A percentile compares a stretch with the other conserved stretches of the same genome.
Conservation (phyloP, 495 filamentous ascomycete genomes). For the Pseudomonodictys pantanalensis region DNA sequence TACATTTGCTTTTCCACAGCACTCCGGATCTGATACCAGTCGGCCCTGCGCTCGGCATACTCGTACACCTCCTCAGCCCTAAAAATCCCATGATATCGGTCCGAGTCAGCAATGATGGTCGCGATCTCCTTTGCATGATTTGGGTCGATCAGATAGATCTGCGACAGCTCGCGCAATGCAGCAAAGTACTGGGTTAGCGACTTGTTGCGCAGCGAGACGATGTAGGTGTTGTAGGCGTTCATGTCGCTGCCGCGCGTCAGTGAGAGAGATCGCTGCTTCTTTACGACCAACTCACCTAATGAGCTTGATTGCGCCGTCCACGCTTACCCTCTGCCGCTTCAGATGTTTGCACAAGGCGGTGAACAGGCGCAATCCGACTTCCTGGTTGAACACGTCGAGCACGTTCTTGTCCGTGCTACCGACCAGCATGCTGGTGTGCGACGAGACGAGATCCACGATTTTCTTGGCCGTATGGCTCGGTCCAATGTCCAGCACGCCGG, state of each 20-base stretch:
- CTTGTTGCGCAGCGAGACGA: slow-evolving; percentile 74
- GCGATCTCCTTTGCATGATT: slow-evolving; percentile 92
- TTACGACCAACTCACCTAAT: slow-evolving; percentile 59
- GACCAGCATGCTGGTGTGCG: slow-evolving; percentile 85
- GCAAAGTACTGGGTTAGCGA: slow-evolving; percentile 85
- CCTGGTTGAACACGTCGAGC: slow-evolving; percentile 97
- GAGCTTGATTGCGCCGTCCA: slow-evolving; percentile 84
- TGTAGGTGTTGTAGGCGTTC: slow-evolving; percentile 86
- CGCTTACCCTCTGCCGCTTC: slow-evolving; percentile 88
- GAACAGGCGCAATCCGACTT: slow-evolving; percentile 91
- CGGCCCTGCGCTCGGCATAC: slow-evolving; percentile 88
- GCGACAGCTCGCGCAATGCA: slow-evolving; percentile 84
- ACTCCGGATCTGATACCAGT: slow-evolving; percentile 85
- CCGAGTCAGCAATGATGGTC: slow-evolving; percentile 85
- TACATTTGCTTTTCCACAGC: slow-evolving; percentile 97
- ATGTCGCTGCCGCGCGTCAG: slow-evolving; percentile 62
- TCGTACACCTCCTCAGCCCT: slow-evolving; percentile 95
- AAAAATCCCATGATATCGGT: slow-evolving; percentile 87
- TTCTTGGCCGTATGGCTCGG: slow-evolving; percentile 72
- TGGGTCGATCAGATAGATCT: slow-evolving; percentile 91
- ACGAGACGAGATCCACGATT: slow-evolving; percentile 78
- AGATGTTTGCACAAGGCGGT: slow-evolving; percentile 91
- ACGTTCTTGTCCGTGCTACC: slow-evolving; percentile 96
- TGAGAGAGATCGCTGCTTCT: neutral
- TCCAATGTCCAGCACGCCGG: slow-evolving; percentile 66